Evolutionary conservation across 2,329 filamentous ascomycete genomes (phyloP).

Genomic region (Cercospora sojina): DNA sequence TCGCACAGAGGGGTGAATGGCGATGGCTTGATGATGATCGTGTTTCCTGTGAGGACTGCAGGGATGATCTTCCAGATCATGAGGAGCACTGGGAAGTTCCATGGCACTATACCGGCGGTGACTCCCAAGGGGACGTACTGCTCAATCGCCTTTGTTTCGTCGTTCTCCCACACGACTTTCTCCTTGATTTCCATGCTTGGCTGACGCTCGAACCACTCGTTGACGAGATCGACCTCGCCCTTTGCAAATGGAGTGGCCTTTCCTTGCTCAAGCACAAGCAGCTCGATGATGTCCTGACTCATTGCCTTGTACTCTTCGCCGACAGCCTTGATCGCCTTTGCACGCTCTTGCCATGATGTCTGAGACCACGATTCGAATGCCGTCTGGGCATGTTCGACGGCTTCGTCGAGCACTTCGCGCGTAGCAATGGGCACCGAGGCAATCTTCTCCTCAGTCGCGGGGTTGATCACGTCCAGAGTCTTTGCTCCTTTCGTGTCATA

Average conservation of each 20-base stretch:
- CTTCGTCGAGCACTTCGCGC: constrained; percentile 42
- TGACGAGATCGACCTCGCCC: constrained; percentile 23
- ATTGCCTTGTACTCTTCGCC: constrained; percentile 24
- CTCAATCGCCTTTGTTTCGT: constrained; percentile 23
- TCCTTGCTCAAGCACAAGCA: constrained; percentile 26
- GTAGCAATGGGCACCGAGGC: constrained; percentile 40
- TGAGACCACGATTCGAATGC: constrained; percentile 40
- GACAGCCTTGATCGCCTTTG: constrained; percentile 20
- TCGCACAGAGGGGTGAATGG: constrained; percentile 70
- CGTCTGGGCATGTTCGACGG: constrained; percentile 38
- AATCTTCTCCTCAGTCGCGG: constrained; percentile 38
- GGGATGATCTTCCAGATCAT: constrained; percentile 66
- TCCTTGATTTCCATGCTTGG: constrained; percentile 26
- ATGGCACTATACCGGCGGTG: constrained; percentile 37
- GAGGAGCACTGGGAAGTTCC: constrained; percentile 54
- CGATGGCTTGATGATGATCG: constrained; percentile 87
- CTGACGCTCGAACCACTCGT: constrained; percentile 25
- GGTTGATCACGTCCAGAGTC: constrained; percentile 39
- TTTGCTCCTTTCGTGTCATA: constrained; percentile 31
- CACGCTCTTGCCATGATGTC: constrained; percentile 38
- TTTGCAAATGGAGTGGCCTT: constrained; percentile 23
- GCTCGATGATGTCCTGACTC: constrained; percentile 18
- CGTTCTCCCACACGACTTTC: constrained; percentile 23
- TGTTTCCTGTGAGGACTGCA: constrained; percentile 80
- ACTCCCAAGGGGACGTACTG: constrained; percentile 26